Evolutionary conservation across 2,329 filamentous ascomycete genomes (phyloP), one percentile per base, ranked within the genome.

Genomic region (Cladophialophora immunda): DNA sequence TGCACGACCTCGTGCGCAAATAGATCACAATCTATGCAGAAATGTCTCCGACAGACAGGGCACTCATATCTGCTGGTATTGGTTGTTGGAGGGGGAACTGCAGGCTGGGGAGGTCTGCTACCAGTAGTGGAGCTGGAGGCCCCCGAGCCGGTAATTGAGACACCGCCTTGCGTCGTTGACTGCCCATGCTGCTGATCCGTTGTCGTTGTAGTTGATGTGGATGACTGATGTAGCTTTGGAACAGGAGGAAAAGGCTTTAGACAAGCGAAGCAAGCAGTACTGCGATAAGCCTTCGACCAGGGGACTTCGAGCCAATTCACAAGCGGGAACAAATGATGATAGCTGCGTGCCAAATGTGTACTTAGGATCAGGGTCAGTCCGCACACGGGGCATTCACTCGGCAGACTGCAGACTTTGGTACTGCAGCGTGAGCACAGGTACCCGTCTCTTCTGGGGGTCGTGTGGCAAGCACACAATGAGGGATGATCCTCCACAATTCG

Each of bases 1-100:
- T 99, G 94, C 59, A 97, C 87, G 13, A 96, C 88, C 80, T 97
- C 93, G 77, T 99, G 95, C 27, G 92, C 91, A 80, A 95, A 97
- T 27, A 97, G 89, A 78, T 99, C 95, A 78, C 95, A 99, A 78
- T 99, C 95, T 71, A 99, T 96, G 82, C 95, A 99, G 77, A 98
- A 99, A 80, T 98, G 94, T 67, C 92, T 89, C 2, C 86, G 81
- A 78, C 95, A 99, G n/a, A 90, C 89, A 72, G 90, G 87, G 77
- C 95, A 99, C 66, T 92, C 92, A 77, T 99, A 99, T 59, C 73
- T 59, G 45, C 95, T 84, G 50, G 62, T 70, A 38, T 32, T 61
- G n/a, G 47, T 54, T 7, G 58, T 61, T 11, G 30, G n/a, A 11
- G 15, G 15, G 6, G 30, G 47, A 8, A 15, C 58, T 22, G 32